Conservation (phyloP, 1,284 basidiomycete genomes). For the Trametes versicolor region DNA sequence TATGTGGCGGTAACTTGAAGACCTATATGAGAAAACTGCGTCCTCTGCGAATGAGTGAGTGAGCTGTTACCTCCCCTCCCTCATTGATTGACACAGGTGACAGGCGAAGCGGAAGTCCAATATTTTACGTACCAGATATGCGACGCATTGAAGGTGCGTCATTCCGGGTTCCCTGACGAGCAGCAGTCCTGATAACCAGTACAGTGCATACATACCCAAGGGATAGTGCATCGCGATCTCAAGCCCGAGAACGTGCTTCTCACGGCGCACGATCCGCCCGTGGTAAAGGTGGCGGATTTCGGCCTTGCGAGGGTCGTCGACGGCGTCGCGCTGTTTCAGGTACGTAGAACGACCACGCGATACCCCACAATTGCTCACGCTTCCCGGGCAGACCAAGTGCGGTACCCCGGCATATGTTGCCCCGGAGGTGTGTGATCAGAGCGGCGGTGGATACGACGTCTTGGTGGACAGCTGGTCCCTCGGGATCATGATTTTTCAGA, state of each 20-base stretch:
- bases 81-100: no score
- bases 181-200: background rate
- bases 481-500: background rate
- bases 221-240: slow-evolving; percentile 89
- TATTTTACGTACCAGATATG: background rate
- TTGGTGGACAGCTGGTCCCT: background rate
- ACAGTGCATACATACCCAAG: slow-evolving; percentile 78
- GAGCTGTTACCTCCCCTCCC: background rate
- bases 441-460: background rate
- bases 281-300: slow-evolving; percentile 90
- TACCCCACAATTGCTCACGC: background rate
- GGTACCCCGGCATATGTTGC: background rate
- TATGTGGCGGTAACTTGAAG: slow-evolving; percentile 44
- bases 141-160: background rate
- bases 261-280: slow-evolving; percentile 68
- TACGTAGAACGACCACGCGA: background rate
- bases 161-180: background rate
- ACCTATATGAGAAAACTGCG: slow-evolving; percentile 67
- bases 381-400: background rate
- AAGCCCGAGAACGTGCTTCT: slow-evolving; percentile 92
- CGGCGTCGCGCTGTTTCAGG: background rate
- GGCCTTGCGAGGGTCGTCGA: slow-evolving; percentile 78
- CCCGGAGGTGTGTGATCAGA: background rate
- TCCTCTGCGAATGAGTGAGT: background rate
- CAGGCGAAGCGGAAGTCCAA: background rate